Percentiles rank a stretch among this genome's conserved stretches.
Evolutionary conservation across 177 flowering plant species (phyloP).

Genomic region (Tripterygium wilfordii): DNA sequence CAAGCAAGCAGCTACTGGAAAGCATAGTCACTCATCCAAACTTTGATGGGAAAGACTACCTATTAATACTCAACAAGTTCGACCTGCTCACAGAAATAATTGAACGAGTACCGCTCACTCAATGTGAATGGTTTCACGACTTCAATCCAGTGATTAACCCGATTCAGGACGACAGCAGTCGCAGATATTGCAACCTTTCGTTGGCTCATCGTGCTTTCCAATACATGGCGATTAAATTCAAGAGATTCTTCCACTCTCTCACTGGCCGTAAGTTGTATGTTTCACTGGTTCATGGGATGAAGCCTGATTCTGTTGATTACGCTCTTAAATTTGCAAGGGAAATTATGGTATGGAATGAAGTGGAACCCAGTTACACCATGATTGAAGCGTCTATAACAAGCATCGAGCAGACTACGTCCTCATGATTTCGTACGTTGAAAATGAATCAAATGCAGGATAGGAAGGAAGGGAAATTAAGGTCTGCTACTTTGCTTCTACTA

Average conservation of each 20-base stretch:
- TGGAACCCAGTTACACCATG: slow-evolving; percentile 12
- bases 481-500: no score
- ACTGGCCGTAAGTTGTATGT: slow-evolving; percentile 46
- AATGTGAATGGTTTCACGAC: slow-evolving; percentile 58
- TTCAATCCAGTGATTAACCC: slow-evolving; percentile 38
- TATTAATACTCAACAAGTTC: slow-evolving; percentile 48
- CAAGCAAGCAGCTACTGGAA: slow-evolving; percentile 40
- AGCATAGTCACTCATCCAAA: slow-evolving; percentile 35
- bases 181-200: slow-evolving; percentile 18
- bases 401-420: slow-evolving; percentile 28
- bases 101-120: slow-evolving; percentile 29
- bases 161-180: slow-evolving; percentile 9
- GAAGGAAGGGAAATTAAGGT: no score
- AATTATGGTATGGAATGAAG: slow-evolving; percentile 41
- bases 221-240: slow-evolving; percentile 52
- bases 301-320: slow-evolving; percentile 36
- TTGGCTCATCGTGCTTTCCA: slow-evolving; percentile 47
- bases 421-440: no score
- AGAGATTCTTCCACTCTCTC: slow-evolving; percentile 28
- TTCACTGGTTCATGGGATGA: slow-evolving; percentile 32
- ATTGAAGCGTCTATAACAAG: slow-evolving; percentile 25
- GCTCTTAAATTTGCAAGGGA: slow-evolving; percentile 47
- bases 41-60: slow-evolving; percentile 27
- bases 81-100: slow-evolving; percentile 49
- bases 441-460: no score